Evolutionary conservation across 2,329 filamentous ascomycete genomes (phyloP).

Genomic region (Cladosporium phlei): DNA sequence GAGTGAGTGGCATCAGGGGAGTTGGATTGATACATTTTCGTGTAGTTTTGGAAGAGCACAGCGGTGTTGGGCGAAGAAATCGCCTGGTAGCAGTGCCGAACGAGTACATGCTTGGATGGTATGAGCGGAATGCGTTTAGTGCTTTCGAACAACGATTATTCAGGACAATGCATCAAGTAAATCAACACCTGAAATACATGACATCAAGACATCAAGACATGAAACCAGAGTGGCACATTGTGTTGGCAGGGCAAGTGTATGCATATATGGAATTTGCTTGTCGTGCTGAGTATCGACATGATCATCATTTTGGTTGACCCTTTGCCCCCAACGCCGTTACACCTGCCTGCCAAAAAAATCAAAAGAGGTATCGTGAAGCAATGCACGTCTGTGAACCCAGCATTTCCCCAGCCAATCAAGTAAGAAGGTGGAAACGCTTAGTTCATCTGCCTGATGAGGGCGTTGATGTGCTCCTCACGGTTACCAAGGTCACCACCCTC

Average conservation of each 20-base stretch:
- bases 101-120: no score
- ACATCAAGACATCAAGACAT: background rate
- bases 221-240: constrained; percentile 3
- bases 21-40: no score
- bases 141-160: no score
- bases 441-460: constrained; percentile 97
- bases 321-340: constrained; percentile 11
- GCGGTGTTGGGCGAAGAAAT: no score
- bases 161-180: no score
- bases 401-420: constrained; percentile 5
- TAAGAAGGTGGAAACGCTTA: constrained; percentile 45
- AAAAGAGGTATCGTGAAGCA: constrained; percentile 13
- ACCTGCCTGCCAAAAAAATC: constrained; percentile 12
- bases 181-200: no score
- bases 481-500: constrained; percentile 98
- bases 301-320: constrained; percentile 12
- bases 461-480: constrained; percentile 97
- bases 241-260: constrained; percentile 14
- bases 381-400: constrained; percentile 9
- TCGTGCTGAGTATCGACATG: constrained; percentile 10
- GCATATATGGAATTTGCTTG: constrained; percentile 11
- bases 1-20: no score
- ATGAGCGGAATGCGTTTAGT: no score
- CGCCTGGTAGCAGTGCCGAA: no score
- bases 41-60: no score